A percentile compares a stretch with the other conserved stretches of the same genome.
These are phyloP conservation scores for Pochonia chlamydosporia DNA, from an alignment of 2,329 filamentous ascomycete species.

Conservation along the genomic window DNA sequence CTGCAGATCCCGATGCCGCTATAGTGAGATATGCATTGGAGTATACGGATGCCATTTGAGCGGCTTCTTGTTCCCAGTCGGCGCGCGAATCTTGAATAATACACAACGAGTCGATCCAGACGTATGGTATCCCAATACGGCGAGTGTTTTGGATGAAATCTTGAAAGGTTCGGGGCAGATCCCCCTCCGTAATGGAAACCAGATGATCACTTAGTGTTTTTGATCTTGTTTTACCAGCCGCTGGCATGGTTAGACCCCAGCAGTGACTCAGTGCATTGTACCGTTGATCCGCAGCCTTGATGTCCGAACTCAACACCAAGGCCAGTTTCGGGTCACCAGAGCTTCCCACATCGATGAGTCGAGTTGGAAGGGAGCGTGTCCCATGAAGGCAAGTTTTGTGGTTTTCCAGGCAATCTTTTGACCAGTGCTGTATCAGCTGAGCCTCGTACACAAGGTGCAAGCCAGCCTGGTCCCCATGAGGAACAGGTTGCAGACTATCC, in stretches of 20 bases:
- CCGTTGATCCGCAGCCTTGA: not conserved
- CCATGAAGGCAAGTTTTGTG: not conserved
- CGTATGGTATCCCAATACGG: conserved; percentile 12
- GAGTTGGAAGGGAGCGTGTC: not conserved
- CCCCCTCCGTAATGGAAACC: not conserved
- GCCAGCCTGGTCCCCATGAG: not conserved
- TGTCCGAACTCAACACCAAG: not conserved
- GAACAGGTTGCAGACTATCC: not conserved
- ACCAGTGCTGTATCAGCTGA: not conserved
- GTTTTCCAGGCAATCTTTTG: not conserved
- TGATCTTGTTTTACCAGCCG: not conserved
- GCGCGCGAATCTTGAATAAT: conserved; percentile 17
- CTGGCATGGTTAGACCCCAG: conserved; percentile 1
- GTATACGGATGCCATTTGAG: conserved; percentile 15
- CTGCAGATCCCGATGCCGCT: not conserved
- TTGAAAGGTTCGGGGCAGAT: conserved; percentile 12
- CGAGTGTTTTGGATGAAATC: conserved; percentile 14
- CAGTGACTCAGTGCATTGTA: conserved; percentile 2
- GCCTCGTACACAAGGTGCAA: not conserved
- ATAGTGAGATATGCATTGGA: conserved; percentile 8
- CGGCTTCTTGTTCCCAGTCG: conserved; percentile 13
- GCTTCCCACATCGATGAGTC: conserved; percentile 1
- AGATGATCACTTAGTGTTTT: not conserved
- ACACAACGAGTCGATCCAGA: conserved; percentile 22
- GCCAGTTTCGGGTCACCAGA: not conserved